Base-by-base conservation (phyloP, 2,329 filamentous ascomycete species). In the Cladosporium sp. region DNA sequence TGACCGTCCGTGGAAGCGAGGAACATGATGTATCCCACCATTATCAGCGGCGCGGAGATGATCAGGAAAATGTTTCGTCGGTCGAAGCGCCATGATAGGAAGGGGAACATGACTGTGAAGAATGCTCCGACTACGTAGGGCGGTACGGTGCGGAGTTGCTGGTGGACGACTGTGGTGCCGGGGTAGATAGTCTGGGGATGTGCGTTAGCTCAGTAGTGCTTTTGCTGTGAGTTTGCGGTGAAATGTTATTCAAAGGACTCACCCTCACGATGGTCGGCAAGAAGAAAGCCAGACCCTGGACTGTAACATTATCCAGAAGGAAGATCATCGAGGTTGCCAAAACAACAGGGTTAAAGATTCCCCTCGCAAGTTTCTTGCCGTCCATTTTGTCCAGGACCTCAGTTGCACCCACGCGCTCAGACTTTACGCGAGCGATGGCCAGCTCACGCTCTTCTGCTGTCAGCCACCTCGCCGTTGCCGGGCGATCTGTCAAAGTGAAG, bases 21-120 rank as follows among this genome's bases (percentile, higher is more conserved):
- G 77, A 91, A 91, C 83, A 91, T 88, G 74, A 86, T 85, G 75
- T 91, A 91, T 0, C 89, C 89, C 3, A 84, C 74, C 83, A 92
- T 91, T 69, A 89, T 85, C 6, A 91, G 74, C 0, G 89, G 88
- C 0, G 88, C 84, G 1, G 81, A 82, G 13, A 82, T 64, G 56
- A 89, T 82, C 72, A 91, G 83, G 75, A 90, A 87, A 43, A 85
- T 59, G 25, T 59, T 81, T 10, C 89, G 83, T 1, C 77, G 78
- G 71, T 91, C 88, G 64, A 83, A 79, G 14, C 84, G 82, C 84
- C 86, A 89, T 72, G 84, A 86, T 5, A 89, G 74, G 64, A 84
- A 85, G 0, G 88, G 88, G 58, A 91, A 79, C 0, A 87, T 73
- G 0, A 91, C 65, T 0, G 86, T 88, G 76, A 90, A 90, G 74